Conservation (phyloP, 768 basidiomycete species). For the Mycena polygramma region DNA sequence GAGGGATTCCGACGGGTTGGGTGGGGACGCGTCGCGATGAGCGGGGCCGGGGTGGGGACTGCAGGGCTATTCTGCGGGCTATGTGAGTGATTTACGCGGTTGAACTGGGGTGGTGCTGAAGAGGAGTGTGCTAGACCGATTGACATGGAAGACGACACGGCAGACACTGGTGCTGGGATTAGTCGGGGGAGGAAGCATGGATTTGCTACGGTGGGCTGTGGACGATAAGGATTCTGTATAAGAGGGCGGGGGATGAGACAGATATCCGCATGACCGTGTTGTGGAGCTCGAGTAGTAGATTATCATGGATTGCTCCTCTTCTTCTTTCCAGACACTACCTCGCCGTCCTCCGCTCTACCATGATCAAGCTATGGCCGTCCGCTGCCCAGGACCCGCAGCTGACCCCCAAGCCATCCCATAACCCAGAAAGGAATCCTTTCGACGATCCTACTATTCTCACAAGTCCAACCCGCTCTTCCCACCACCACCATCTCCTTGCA, state of each 20-base stretch:
- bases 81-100: constrained; percentile 56
- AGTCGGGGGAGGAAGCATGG: constrained; percentile 68
- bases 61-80: constrained; percentile 69
- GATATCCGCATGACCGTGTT: background rate
- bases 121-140: constrained; percentile 60
- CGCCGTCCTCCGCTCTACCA: constrained; percentile 44
- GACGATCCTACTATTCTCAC: constrained; percentile 49
- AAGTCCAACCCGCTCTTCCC: constrained; percentile 28
- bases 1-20: constrained; percentile 54
- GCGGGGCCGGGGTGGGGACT: constrained; percentile 76
- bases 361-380: constrained; percentile 80
- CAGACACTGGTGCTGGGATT: constrained; percentile 68
- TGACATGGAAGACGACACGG: constrained; percentile 63
- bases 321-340: constrained; percentile 35
- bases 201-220: constrained; percentile 52
- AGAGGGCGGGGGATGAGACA: background rate
- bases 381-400: constrained; percentile 61
- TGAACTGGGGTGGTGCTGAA: constrained; percentile 18
- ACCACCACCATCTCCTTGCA: constrained; percentile 55
- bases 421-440: constrained; percentile 70
- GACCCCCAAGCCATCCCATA: constrained; percentile 67
- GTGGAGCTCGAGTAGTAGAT: constrained; percentile 5
- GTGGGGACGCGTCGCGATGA: constrained; percentile 57
- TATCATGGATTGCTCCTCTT: constrained; percentile 8
- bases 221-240: constrained; percentile 18